Evolutionary conservation across 2,329 filamentous ascomycete genomes (phyloP), one percentile per base, ranked within the genome.

Genomic region (Dactylella cylindrospora): DNA sequence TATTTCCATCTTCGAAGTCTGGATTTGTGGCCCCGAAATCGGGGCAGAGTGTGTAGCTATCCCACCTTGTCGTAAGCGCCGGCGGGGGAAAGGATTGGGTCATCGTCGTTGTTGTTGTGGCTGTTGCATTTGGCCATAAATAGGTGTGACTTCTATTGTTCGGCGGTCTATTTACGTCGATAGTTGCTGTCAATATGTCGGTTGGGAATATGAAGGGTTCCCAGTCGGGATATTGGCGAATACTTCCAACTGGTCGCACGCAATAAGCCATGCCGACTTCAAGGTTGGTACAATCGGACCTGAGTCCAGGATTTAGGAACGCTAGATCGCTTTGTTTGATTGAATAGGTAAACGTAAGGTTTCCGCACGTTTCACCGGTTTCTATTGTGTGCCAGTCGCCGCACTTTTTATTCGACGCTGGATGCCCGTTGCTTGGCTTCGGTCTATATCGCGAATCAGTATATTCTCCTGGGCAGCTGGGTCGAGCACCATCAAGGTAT

Each of bases 81-180:
- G 41, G 26, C 5, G 41, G 41, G 10, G 41, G 41, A 9, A 45
- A 33, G 2, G 7, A 5, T 45, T 45, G 41, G 12, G 41, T 45
- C 3, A 32, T 5, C 7, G 41, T 45, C 5, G 31, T 25, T 6
- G 9, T 39, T 12, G 15, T 29, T n/a, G 32, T 29, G n/a, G 20
- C 26, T n/a, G 45, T 49, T 9, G 31, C 28, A 26, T 49, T 49
- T 15, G 45, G 45, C 45, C 45, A 49, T n/a, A 49, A 23, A 23
- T 49, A 39, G 15, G 45, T 49, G 8, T 49, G 31, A 1, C 12
- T 23, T 7, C 32, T 22, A 20, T 38, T 49, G 32, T 39, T 49
- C 33, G 45, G 20, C 7, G 45, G 32, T 25, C 28, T 2, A 13
- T 36, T 23, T 13, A 31, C 31, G 25, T 49, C 32, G 20, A 49